Base-by-base conservation (phyloP, 305 asterid species). In the Fraxinus ornus region DNA sequence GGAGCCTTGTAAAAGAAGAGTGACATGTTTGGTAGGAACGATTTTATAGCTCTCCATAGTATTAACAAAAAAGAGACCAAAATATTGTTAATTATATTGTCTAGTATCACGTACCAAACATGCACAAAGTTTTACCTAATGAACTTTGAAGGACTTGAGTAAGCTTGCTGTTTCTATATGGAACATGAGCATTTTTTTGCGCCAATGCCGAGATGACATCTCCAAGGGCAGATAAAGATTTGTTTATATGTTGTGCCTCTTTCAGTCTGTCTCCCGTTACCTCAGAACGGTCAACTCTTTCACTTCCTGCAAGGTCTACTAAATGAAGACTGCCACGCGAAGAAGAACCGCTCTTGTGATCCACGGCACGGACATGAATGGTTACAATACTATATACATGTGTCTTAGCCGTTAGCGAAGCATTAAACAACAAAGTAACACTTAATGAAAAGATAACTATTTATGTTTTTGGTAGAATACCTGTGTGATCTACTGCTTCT, bases 401-500 rank as follows among this genome's bases (percentile, higher is more conserved):
- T 75, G 86, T 77, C 64, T 47, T 26, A 68, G 64, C 78, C 52
- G 70, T 47, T 47, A 30, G 76, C 47, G 82, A 22, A 10, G 21
- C 57, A 7, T 64, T 47, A 77, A 13, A 21, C 62, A 83, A 71
- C 49, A 33, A 7, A 2, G 57, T 33, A 72, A 71, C 3, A 74
- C 5, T 64, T 3, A 28, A 37, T 5, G n/a, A 68, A 49, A 5
- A 83, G 71, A 71, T 82, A 49, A 60, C 19, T 60, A 30, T 32
- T 71, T 28, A 32, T 13, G 41, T 32, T 66, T 80, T 73, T 30
- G 57, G 8, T 24, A 77, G 30, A 35, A 80, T 72, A 92, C 97
- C 96, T 92, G 92, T 94, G 98, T 75, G 98, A 94, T 86, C 98
- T 86, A 79, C 98, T 94, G 73, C 98, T 94, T 88, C 98, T 90